Conservation (phyloP, 257 asterid genomes). For the Cruciata laevipes region DNA sequence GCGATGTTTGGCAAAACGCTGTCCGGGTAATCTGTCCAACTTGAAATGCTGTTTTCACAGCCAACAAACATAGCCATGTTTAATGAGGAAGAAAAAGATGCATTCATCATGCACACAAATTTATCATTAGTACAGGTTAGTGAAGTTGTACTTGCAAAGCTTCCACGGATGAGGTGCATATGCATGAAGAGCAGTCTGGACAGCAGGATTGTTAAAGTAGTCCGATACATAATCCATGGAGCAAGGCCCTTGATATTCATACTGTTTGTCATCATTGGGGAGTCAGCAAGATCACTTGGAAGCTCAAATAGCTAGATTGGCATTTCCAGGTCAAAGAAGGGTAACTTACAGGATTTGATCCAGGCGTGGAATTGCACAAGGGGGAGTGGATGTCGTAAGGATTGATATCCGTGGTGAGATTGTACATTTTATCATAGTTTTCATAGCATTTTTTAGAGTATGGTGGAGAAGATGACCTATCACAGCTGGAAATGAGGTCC, state of each 20-base stretch:
- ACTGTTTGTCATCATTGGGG: constrained; percentile 12
- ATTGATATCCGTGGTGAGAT: constrained; percentile 18
- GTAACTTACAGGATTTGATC: constrained; percentile 16
- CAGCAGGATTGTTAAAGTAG: constrained; percentile 36
- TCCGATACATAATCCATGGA: constrained; percentile 22
- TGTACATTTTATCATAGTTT: constrained; percentile 6
- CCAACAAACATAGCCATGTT: not conserved
- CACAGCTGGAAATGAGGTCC: constrained; percentile 29
- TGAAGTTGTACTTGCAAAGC: constrained; percentile 34
- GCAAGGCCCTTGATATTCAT: constrained; percentile 40
- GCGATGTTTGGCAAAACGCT: not conserved
- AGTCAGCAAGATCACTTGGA: not conserved
- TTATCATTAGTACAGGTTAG: not conserved
- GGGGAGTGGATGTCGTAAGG: constrained; percentile 43
- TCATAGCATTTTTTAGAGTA: constrained; percentile 20
- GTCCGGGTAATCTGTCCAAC: not conserved
- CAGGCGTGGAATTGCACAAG: constrained; percentile 19
- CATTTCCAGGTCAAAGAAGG: not conserved
- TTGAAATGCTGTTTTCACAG: not conserved
- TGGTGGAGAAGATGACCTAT: constrained; percentile 18
- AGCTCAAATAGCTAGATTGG: not conserved
- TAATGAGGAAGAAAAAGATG: not conserved
- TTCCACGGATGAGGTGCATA: constrained; percentile 33
- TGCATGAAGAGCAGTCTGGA: constrained; percentile 48
- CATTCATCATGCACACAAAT: not conserved